Base-by-base conservation (phyloP, 169 alveolate genomes). In the Cryptosporidium canis region DNA sequence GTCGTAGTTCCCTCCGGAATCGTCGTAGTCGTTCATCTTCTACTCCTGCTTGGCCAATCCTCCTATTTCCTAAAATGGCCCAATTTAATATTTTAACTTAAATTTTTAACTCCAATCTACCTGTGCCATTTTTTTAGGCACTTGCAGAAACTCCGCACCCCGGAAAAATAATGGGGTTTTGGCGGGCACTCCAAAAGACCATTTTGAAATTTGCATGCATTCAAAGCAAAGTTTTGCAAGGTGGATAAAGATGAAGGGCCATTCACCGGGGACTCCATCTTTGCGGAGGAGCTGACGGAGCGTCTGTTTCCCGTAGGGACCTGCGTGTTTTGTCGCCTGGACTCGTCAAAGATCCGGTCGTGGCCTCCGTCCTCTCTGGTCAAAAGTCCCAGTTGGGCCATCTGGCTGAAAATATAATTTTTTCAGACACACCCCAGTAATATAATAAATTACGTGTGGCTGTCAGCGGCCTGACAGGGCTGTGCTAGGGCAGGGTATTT, bases 1-100 rank as follows among this genome's bases (percentile, higher is more conserved):
- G 16, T 77, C 87, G 45, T 55, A 77, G 37, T 61, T 77, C 14
- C 77, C 87, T 77, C 77, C 87, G 3, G 71, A 77, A 6, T 77
- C 87, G 45, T 77, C 87, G n/a, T 58, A 37, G 8, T 77, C 87
- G 27, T 77, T 77, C 87, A 77, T 77, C 21, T 27, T 33, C 35
- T 51, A n/a, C 2, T 51, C 29, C 2, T 21, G 24, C 33, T 51
- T 51, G 16, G 21, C 58, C n/a, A n/a, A n/a, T n/a, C n/a, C n/a
- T n/a, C 14, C 35, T 21, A n/a, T n/a, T 48, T 48, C 21, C 21
- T 48, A 12, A 51, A 51, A 51, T 16, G n/a, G 48, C 48, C 11
- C 24, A n/a, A 21, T 18, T 51, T 51, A 51, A 51, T 51, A 21
- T 21, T 18, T 51, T 51, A 7, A n/a, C 31, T 12, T 6, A 5